Base-by-base conservation (phyloP, 176 grass and related monocot species). In the Zizania latifolia region DNA sequence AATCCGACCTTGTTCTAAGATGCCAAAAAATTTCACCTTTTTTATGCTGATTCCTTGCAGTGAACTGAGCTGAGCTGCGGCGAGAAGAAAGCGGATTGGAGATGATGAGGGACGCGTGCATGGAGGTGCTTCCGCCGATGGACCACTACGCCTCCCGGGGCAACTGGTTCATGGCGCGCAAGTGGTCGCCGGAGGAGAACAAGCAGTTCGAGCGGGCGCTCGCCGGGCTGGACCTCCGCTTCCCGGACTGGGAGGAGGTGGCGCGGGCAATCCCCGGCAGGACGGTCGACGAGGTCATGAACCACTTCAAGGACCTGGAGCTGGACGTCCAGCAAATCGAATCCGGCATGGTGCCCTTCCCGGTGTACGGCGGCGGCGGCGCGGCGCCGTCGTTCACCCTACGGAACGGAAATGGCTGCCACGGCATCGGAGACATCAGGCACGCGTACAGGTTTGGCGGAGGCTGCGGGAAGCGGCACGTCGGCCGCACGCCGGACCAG, bases 141-240 rank as follows among this genome's bases (percentile, higher is more conserved):
- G 85, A 78, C 51, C 84, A 82, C 72, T 78, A 83, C 44, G 78
- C 75, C 58, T 60, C 76, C 21, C 10, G 78, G 62, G 38, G 76
- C 50, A 71, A 2, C 41, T 87, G 87, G 74, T 82, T 82, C 45
- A 30, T 79, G 41, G 13, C 26, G 70, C 78, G 24, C 40, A 53
- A 12, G 33, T 97, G 93, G 93, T 85, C 90, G 23, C 27, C 68
- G 63, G 65, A 91, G 83, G 93, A 97, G 75, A 97, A 97, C 88
- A 97, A 97, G 82, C 83, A 30, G 69, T 97, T 97, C 73, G 93
- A 97, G 82, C 59, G 76, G 11, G 93, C 90, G 23, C 80, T 97
- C 26, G 88, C 93, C 26, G 54, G 23, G 3, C 70, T 93, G 11
- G 90, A 97, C 60, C 84, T 75, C 1, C 40, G 85, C 57, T 33